Base-by-base conservation (phyloP, 768 basidiomycete genomes). In the Trichaptum fuscoviolaceum region DNA sequence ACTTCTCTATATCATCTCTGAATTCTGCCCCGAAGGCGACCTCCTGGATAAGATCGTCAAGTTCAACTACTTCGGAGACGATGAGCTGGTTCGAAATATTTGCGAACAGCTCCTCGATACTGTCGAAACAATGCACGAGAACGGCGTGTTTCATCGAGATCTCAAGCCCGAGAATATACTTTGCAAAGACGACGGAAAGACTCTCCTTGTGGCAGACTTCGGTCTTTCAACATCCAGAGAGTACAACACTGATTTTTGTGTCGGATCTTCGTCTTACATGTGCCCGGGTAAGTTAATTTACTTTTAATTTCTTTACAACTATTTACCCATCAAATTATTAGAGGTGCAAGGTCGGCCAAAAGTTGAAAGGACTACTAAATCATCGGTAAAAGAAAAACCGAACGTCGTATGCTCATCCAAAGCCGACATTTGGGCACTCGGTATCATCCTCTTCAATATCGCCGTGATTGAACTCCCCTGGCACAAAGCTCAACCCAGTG, bases 121-220 rank as follows among this genome's bases (percentile, higher is more conserved):
- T 7, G 79, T 87, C 67, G 77, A 81, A 58, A 79, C 81, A 70
- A 82, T 81, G 70, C 85, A 87, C 70, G 70, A 73, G 25, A 71
- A 76, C 58, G 82, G 82, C 58, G 81, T 87, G 68, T 83, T 76
- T 72, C 85, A 86, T 69, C 83, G 84, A 36, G 85, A 86, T 69
- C 76, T 87, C 61, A 87, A 86, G 73, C 85, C 85, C 0, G 85
- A 87, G 74, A 83, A 77, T 72, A 80, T 84, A 66, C 72, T 85
- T 36, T 81, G 80, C 71, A 83, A 74, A 67, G 77, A 75, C 72
- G 85, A 76, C 63, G 87, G 88, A 18, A 72, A 75, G 57, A 76
- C 78, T 67, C 80, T 93, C 36, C 82, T 81, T 65, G 79, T 94
- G 63, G 86, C 90, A 7, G 93, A 95, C 76, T 95, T 94, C 81